Percentiles rank a stretch among this genome's conserved stretches.
These are phyloP conservation scores for Wickerhamiella qilinensis DNA, from an alignment of 805 yeast species.

Conservation along the genomic window DNA sequence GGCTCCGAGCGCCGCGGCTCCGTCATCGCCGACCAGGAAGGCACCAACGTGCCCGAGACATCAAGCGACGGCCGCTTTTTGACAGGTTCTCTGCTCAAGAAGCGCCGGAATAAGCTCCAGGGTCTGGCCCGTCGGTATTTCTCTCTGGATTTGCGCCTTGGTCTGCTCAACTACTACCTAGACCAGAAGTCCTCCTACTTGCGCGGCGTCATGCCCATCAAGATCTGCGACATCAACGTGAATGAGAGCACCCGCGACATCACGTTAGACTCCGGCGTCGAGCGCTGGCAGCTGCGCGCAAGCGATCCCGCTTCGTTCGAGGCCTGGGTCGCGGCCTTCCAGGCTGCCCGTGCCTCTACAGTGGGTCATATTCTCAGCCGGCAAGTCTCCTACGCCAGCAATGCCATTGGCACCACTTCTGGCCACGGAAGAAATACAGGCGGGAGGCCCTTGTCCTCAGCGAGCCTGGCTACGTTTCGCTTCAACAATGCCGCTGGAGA, in stretches of 20 bases:
- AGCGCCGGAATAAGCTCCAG: conserved; percentile 68
- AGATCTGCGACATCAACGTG: conserved; percentile 68
- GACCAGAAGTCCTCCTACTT: conserved; percentile 55
- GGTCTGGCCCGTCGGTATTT: conserved; percentile 79
- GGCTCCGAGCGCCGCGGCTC: neutral
- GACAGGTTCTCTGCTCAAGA: conserved; percentile 66
- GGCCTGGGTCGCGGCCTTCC: conserved; percentile 71
- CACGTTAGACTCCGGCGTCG: conserved; percentile 86
- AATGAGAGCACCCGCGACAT: conserved; percentile 50
- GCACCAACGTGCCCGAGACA: neutral
- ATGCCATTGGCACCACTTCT: too few species aligned
- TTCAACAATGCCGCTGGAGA: too few species aligned
- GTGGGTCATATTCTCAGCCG: conserved; percentile 5
- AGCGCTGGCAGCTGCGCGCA: conserved; percentile 78
- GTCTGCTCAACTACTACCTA: conserved; percentile 66
- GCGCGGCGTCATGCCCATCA: conserved; percentile 85
- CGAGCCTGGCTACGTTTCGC: neutral
- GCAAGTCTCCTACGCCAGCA: neutral
- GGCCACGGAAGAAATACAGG: too few species aligned
- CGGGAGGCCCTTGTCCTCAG: too few species aligned
- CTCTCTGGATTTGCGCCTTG: conserved; percentile 63
- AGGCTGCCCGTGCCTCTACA: conserved; percentile 21
- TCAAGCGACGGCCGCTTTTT: conserved; percentile 28
- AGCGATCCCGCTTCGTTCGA: conserved; percentile 47
- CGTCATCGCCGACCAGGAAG: neutral